phyloP scores from a whole-genome alignment of 179 eudicot species.

The Silene vulgaris region DNA sequence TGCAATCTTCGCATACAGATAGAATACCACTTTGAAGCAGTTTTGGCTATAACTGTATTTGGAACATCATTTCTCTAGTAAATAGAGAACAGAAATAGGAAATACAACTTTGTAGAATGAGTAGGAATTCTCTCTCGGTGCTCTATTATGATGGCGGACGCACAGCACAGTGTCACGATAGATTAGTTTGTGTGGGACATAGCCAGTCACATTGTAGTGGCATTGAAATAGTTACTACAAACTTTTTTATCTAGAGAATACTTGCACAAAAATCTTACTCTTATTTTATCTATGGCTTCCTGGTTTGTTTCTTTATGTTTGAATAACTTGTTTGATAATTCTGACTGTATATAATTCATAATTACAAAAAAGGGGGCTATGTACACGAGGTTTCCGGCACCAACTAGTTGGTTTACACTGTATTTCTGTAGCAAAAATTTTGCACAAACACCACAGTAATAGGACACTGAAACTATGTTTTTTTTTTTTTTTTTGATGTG shows the following conservation, averaged over 20 bases:
- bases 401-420: conserved; percentile 25
- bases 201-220: neutral
- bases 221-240: neutral
- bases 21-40: no score
- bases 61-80: no score
- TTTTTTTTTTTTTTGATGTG: neutral
- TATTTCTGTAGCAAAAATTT: conserved; percentile 18
- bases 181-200: neutral
- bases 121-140: neutral
- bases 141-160: neutral
- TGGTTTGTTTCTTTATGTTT: conserved; percentile 15
- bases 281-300: conserved; percentile 19
- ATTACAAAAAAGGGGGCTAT: conserved; percentile 25
- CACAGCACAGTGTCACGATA: neutral
- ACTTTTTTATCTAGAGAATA: neutral
- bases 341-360: conserved; percentile 27
- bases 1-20: no score
- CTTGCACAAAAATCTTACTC: conserved; percentile 19
- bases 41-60: no score
- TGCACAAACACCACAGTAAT: conserved; percentile 17
- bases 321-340: conserved; percentile 17
- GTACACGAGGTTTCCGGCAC: conserved; percentile 23
- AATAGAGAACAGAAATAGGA: no score
- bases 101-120: neutral
- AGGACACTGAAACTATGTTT: neutral